Conservation (phyloP, 495 filamentous ascomycete genomes). For the Saxophila tyrrhenica region DNA sequence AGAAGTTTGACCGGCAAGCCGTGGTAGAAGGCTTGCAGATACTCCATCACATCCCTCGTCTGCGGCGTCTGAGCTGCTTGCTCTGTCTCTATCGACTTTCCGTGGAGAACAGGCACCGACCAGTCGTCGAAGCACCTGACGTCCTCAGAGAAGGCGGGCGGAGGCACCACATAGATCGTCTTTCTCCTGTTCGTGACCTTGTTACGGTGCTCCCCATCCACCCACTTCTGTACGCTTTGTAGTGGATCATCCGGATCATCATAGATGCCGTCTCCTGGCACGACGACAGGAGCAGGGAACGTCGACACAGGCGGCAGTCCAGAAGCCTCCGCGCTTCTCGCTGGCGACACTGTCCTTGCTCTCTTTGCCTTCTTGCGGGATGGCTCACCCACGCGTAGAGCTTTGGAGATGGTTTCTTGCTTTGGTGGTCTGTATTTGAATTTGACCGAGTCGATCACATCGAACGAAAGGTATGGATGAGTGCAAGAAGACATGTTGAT, state of each 20-base stretch:
- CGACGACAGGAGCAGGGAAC: slow-evolving; percentile 50
- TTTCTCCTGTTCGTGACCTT: slow-evolving; percentile 36
- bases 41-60: slow-evolving; percentile 35
- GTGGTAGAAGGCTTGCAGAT: slow-evolving; percentile 52
- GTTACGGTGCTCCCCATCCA: slow-evolving; percentile 41
- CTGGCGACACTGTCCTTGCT: no score
- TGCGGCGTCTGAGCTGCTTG: slow-evolving; percentile 10
- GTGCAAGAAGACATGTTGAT: neutral
- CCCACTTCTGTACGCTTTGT: slow-evolving; percentile 49
- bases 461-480: neutral
- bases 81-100: neutral
- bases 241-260: slow-evolving; percentile 42
- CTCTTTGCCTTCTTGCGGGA: neutral
- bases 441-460: neutral
- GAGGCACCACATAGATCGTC: slow-evolving; percentile 43
- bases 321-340: neutral
- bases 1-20: slow-evolving; percentile 40
- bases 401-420: neutral
- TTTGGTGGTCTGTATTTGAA: neutral
- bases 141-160: slow-evolving; percentile 30
- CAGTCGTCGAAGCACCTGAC: slow-evolving; percentile 33
- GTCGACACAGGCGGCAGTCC: slow-evolving; percentile 8
- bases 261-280: slow-evolving; percentile 50
- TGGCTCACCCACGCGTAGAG: neutral
- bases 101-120: slow-evolving; percentile 17